phyloP scores from a whole-genome alignment of 306 rosid genomes.

The Cicer yamashitae region DNA sequence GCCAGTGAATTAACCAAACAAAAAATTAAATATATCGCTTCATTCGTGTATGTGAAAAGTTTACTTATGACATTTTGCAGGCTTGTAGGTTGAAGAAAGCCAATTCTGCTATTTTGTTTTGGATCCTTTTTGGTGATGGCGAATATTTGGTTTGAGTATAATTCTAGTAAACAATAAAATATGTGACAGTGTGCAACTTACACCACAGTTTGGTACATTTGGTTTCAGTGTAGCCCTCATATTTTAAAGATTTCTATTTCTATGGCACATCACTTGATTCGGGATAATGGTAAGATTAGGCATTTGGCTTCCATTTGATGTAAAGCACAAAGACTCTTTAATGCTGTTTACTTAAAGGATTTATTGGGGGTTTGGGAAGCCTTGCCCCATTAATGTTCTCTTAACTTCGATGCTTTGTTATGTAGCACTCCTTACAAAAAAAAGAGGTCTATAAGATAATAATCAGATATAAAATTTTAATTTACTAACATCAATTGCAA shows the following conservation, averaged over 20 bases:
- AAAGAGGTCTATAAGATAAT: not conserved
- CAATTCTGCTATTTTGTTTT: too few relatives aligned
- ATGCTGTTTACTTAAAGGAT: not conserved
- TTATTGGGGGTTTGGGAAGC: not conserved
- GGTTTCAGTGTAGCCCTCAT: too few relatives aligned
- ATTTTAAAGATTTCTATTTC: too few relatives aligned
- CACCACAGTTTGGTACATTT: too few relatives aligned
- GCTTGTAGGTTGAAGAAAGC: not conserved
- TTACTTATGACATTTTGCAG: constrained; percentile 12
- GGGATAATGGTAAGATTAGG: not conserved
- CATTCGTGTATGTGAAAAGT: not conserved
- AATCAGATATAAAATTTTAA: not conserved
- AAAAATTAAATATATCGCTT: not conserved
- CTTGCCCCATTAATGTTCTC: not conserved
- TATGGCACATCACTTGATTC: not conserved
- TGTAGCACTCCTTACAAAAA: not conserved
- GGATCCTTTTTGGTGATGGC: too few relatives aligned
- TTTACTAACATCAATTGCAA: not conserved
- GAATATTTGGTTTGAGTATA: too few relatives aligned
- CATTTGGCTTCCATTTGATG: too few relatives aligned
- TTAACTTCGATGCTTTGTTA: not conserved
- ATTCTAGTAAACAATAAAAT: too few relatives aligned
- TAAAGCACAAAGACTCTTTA: too few relatives aligned
- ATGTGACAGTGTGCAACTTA: too few relatives aligned
- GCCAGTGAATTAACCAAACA: not conserved